phyloP scores from a whole-genome alignment of 2,329 filamentous ascomycete genomes.

The Fusarium solani-melongenae region DNA sequence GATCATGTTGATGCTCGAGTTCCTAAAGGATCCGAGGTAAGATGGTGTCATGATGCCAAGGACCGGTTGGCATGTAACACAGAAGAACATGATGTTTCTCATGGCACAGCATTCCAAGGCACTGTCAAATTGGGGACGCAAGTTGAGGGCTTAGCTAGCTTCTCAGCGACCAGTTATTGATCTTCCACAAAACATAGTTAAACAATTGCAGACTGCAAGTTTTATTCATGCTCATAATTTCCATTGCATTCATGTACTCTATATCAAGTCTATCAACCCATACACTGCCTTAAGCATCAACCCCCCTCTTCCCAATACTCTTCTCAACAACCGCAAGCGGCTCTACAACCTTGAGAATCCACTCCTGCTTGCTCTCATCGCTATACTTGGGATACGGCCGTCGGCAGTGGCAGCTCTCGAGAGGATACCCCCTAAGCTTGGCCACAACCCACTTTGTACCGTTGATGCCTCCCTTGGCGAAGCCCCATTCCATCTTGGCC shows the following conservation, averaged over 20 bases:
- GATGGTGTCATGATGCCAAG: neutral
- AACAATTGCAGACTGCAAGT: neutral
- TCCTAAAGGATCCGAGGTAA: neutral
- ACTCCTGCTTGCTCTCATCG: slow-evolving; percentile 48
- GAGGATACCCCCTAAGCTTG: slow-evolving; percentile 63
- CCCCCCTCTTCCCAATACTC: slow-evolving; percentile 35
- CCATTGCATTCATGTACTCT: neutral
- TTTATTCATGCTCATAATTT: neutral
- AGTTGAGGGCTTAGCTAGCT: neutral
- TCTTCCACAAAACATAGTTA: neutral
- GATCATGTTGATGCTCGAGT: neutral
- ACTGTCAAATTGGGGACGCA: neutral
- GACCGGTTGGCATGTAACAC: neutral
- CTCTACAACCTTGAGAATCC: slow-evolving; percentile 46
- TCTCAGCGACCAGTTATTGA: neutral
- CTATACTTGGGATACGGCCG: slow-evolving; percentile 63
- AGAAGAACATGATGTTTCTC: neutral
- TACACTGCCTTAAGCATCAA: slow-evolving; percentile 1
- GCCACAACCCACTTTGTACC: slow-evolving; percentile 70
- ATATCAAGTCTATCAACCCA: neutral
- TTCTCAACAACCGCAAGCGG: slow-evolving; percentile 36
- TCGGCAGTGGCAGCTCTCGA: slow-evolving; percentile 62
- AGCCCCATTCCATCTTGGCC: slow-evolving; percentile 65
- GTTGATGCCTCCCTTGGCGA: slow-evolving; percentile 69
- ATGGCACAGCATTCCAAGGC: neutral